Percentiles rank a stretch among this genome's conserved stretches.
Conservation (phyloP, 78 protist species). For the Dictyostelium capitatum region DNA sequence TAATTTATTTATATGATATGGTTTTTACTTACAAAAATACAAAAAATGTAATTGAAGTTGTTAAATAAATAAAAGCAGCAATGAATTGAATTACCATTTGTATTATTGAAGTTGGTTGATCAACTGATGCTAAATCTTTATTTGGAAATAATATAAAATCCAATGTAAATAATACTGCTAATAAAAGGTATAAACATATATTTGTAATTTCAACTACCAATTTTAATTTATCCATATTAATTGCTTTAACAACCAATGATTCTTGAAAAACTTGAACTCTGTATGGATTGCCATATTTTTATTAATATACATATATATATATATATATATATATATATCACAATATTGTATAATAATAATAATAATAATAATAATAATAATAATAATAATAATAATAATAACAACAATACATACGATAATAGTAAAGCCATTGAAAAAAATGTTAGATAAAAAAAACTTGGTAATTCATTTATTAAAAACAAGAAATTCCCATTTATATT, state of each 20-base stretch:
- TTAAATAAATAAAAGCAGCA: conserved; percentile 1
- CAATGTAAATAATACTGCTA: neutral
- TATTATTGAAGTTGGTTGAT: conserved; percentile 19
- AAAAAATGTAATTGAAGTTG: neutral
- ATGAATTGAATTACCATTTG: conserved; percentile 6
- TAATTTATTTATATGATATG: no score
- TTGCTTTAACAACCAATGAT: conserved; percentile 1
- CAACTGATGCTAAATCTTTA: neutral
- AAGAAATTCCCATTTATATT: neutral
- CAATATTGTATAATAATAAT: neutral
- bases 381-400: neutral
- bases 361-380: neutral
- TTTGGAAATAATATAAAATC: conserved; percentile 13
- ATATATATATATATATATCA: neutral
- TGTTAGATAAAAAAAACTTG: conserved; percentile 6
- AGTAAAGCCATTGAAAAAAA: conserved; percentile 20
- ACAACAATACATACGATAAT: neutral
- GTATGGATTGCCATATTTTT: neutral
- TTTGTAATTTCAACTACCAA: neutral
- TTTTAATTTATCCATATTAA: conserved; percentile 6
- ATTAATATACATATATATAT: neutral
- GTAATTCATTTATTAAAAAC: neutral
- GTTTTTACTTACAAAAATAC: conserved; percentile 18
- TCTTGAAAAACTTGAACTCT: conserved; percentile 17
- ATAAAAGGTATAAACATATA: neutral